Conservation (phyloP, 179 eudicot species). For the Spergularia azorica region DNA sequence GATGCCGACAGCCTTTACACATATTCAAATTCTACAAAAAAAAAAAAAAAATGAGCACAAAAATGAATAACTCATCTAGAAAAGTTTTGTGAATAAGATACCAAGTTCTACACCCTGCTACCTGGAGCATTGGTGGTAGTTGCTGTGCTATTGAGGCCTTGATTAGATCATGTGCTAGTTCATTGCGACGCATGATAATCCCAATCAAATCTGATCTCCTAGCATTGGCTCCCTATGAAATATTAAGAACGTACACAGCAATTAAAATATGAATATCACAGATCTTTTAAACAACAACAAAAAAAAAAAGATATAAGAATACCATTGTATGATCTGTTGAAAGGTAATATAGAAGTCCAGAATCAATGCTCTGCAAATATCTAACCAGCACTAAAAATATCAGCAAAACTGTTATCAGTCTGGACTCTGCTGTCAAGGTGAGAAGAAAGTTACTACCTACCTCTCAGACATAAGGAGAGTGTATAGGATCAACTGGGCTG, state of each 20-base stretch:
- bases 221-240: conserved; percentile 61
- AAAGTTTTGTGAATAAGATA: conserved; percentile 4
- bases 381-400: conserved; percentile 40
- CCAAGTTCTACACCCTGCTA: conserved; percentile 18
- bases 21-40: conserved; percentile 60
- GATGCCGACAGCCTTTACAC: conserved; percentile 90
- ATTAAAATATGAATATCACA: neutral
- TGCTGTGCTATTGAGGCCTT: conserved; percentile 75
- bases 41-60: conserved; percentile 7
- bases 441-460: conserved; percentile 38
- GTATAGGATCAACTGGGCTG: conserved; percentile 94
- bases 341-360: conserved; percentile 89
- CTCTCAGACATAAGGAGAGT: conserved; percentile 98
- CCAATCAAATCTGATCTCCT: conserved; percentile 87
- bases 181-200: conserved; percentile 96
- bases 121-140: conserved; percentile 92
- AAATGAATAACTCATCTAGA: neutral
- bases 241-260: conserved; percentile 15
- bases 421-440: neutral
- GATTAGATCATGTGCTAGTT: conserved; percentile 82
- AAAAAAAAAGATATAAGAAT: conserved; percentile 19
- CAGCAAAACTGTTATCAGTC: conserved; percentile 2
- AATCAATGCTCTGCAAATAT: conserved; percentile 66
- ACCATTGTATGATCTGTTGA: conserved; percentile 90
- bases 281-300: neutral